Evolutionary conservation across 225 moss, liverwort and hornwort genomes (phyloP), one percentile per base, ranked within the genome.

Genomic region (Marchantia paleacea): DNA sequence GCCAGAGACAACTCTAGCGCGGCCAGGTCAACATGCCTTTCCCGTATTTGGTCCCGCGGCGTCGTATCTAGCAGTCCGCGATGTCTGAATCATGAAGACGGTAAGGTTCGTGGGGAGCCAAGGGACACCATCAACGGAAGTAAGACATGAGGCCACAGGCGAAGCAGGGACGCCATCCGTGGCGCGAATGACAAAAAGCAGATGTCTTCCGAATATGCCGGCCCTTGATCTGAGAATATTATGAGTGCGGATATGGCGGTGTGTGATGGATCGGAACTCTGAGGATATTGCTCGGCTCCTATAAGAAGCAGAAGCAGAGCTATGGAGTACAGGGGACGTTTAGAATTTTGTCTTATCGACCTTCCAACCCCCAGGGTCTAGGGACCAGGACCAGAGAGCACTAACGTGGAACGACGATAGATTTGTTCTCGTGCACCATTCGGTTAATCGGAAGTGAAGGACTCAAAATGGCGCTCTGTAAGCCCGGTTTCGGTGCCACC

Each of bases 401-500:
- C 58, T 10, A 10, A 60, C 0, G 0, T 6, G 13, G 57, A 16
- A 60, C 14, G 55, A 71, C 8, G 0, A 15, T 49, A 0, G 22
- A 62, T n/a, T 68, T 26, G 11, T 1, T 73, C 16, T 28, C 7
- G 52, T 26, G 49, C 73, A 14, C 24, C 28, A 7, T 12, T 49
- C n/a, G 12, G 22, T 31, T 18, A 19, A 30, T 28, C 55, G 7
- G 58, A 30, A 39, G 30, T 13, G 16, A 30, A 7, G 19, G 18
- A 13, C 6, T 10, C 77, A 76, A 55, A 29, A 79, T 79, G 79
- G 79, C 69, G 15, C 77, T 86, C 11, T 73, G 58, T 78, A 52
- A 63, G 48, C 30, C 65, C 28, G 82, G 77, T 18, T 65, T 75
- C 14, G 29, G 55, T 60, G 50, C 24, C 1, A 14, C 54, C 39